Percentiles rank a stretch among this genome's conserved stretches.
These are phyloP conservation scores for Chernovozyma aurita DNA, from an alignment of 1,139 yeast species.

Conservation along the genomic window DNA sequence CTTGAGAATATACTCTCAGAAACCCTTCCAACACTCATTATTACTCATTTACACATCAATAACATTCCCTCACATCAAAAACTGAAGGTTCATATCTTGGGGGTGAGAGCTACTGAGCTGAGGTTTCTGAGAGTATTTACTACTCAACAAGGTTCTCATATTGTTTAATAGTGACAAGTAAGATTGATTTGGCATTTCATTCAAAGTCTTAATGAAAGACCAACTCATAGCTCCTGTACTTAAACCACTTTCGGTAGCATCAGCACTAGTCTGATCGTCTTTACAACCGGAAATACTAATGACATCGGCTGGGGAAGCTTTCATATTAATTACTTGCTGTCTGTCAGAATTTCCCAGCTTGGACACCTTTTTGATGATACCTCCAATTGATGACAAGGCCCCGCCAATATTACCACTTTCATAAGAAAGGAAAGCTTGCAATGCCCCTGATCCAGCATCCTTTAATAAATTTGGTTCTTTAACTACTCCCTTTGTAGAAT, in stretches of 20 bases:
- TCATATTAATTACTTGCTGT: constrained; percentile 40
- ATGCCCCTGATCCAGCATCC: constrained; percentile 76
- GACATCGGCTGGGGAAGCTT: constrained; percentile 86
- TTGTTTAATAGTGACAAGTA: constrained; percentile 75
- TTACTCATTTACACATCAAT: too few relatives aligned
- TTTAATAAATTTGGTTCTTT: constrained; percentile 87
- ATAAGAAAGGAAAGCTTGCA: constrained; percentile 68
- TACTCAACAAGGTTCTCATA: constrained; percentile 65
- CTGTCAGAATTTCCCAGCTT: constrained; percentile 23
- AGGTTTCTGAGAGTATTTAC: constrained; percentile 82
- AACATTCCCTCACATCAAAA: constrained; percentile 34
- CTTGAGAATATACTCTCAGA: too few relatives aligned
- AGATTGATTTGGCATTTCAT: constrained; percentile 65
- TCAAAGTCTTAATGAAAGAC: constrained; percentile 74
- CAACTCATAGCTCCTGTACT: constrained; percentile 95
- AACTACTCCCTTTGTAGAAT: constrained; percentile 85
- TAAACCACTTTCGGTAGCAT: constrained; percentile 70
- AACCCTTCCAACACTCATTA: too few relatives aligned
- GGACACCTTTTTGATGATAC: constrained; percentile 45
- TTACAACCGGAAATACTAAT: constrained; percentile 86
- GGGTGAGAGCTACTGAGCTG: constrained; percentile 86
- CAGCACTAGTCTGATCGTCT: constrained; percentile 80
- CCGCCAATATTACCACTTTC: constrained; percentile 66
- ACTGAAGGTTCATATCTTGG: constrained; percentile 68
- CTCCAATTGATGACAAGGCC: constrained; percentile 36